Percentiles rank a stretch among this genome's conserved stretches.
phyloP scores from a whole-genome alignment of 2,329 filamentous ascomycete species.

The Nigrospora osmanthi region DNA sequence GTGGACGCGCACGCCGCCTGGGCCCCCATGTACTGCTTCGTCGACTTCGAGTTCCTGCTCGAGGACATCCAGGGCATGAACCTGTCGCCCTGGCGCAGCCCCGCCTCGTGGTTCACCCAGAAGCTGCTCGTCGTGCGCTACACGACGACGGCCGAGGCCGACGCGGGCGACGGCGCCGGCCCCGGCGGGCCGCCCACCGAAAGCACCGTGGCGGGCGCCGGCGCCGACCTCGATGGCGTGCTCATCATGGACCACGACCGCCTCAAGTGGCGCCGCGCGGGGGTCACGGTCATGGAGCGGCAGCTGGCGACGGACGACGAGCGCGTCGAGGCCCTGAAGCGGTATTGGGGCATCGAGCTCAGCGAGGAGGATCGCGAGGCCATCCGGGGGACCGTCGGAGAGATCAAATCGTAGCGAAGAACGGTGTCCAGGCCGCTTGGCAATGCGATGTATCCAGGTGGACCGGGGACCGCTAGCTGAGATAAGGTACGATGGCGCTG shows the following conservation, averaged over 20 bases:
- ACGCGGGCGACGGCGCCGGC: constrained; percentile 19
- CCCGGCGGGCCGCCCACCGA: constrained; percentile 20
- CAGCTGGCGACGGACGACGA: constrained; percentile 31
- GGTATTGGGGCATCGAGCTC: constrained; percentile 36
- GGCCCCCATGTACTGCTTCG: constrained; percentile 36
- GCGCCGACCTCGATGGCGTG: constrained; percentile 17
- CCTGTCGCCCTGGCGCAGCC: constrained; percentile 22
- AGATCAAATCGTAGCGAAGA: neutral
- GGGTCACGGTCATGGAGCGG: constrained; percentile 27
- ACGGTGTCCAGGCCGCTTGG: no score
- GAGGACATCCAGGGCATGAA: constrained; percentile 31
- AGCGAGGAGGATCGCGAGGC: constrained; percentile 9
- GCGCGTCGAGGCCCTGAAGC: constrained; percentile 31
- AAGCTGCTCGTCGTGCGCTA: constrained; percentile 28
- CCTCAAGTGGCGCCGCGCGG: constrained; percentile 30
- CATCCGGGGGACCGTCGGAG: constrained; percentile 4
- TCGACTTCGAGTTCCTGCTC: constrained; percentile 30
- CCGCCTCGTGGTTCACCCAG: constrained; percentile 25
- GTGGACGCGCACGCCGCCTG: constrained; percentile 22
- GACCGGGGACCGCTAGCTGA: no score
- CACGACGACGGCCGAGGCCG: constrained; percentile 22
- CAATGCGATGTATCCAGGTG: no score
- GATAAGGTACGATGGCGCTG: no score
- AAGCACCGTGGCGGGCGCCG: constrained; percentile 23
- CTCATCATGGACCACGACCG: constrained; percentile 28